Base-by-base conservation (phyloP, 371 early-diverging fungal species). In the Mortierella sp. region DNA sequence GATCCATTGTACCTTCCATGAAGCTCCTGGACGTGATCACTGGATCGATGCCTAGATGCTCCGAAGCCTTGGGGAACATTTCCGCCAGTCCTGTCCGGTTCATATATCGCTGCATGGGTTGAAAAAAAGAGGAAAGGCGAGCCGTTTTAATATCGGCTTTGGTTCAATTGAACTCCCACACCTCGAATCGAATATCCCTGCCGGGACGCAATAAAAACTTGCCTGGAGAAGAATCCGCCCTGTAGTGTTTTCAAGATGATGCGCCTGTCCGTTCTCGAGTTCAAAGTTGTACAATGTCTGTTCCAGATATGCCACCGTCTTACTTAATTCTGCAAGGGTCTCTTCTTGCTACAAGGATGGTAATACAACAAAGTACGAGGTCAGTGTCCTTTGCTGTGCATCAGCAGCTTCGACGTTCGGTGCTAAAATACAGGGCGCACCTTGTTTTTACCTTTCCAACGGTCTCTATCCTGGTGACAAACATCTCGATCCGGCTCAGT, bases 21-120 rank as follows among this genome's bases (percentile, higher is more conserved):
- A 85, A 85, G 46, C 77, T 76, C n/a, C 81, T 76, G 3, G 76
- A 74, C 44, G 78, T 81, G 21, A 71, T 54, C 2, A 81, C 69
- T 2, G 76, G 73, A 9, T 81, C 86, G n/a, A 85, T 76, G 28
- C 81, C 81, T 6, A 85, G 72, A 43, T 81, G 71, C 31, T 85
- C 81, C 5, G 86, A 81, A 3, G 86, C 81, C 55, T 81, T 85
- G 46, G 86, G 86, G 26, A 85, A 85, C 86, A 85, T 85, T 43
- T 81, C 79, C 28, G 75, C 77, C 26, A 85, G 72, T 2, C 86
- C 86, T 21, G 86, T 81, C 31, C 86, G 69, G 43, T 76, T 76
- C 81, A 85, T 85, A 26, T 85, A 85, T 5, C 81, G 53, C 86
- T 85, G 71, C 48, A 34, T 16, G 26, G 31, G 9, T 59, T 37